phyloP scores from a whole-genome alignment of 2,329 filamentous ascomycete species.

The Lachnellula hyalina region DNA sequence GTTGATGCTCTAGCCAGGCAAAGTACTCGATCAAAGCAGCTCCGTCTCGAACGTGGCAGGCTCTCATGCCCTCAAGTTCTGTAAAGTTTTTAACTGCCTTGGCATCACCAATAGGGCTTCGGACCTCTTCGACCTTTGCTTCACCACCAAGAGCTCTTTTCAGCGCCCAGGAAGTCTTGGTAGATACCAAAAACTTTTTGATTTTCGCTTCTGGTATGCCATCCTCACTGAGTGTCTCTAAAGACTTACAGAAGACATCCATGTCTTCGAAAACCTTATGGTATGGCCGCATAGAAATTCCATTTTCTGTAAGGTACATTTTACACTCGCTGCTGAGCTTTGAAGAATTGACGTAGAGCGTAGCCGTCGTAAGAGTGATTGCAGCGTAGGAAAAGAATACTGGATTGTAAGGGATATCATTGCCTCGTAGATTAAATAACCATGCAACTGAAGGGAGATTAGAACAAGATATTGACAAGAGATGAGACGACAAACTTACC shows the following conservation, averaged over 20 bases:
- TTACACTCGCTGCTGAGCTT: slow-evolving; percentile 68
- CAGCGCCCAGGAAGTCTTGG: slow-evolving; percentile 87
- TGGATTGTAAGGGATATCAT: slow-evolving; percentile 94
- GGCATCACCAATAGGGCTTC: slow-evolving; percentile 82
- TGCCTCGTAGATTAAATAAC: slow-evolving; percentile 96
- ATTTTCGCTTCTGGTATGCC: slow-evolving; percentile 27
- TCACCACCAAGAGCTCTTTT: slow-evolving; percentile 82
- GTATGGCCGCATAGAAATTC: slow-evolving; percentile 76
- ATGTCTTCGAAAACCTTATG: slow-evolving; percentile 74
- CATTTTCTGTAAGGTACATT: slow-evolving; percentile 62
- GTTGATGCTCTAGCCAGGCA: slow-evolving; percentile 90
- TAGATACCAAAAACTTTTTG: slow-evolving; percentile 77
- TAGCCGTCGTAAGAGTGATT: slow-evolving; percentile 70
- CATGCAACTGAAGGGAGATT: slow-evolving; percentile 60
- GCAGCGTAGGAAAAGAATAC: slow-evolving; percentile 98
- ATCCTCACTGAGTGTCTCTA: slow-evolving; percentile 34
- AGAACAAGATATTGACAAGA: too few species aligned
- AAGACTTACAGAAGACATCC: slow-evolving; percentile 52
- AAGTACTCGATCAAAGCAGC: slow-evolving; percentile 89
- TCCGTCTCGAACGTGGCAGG: slow-evolving; percentile 90
- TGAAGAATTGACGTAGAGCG: slow-evolving; percentile 75
- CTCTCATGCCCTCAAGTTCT: slow-evolving; percentile 87
- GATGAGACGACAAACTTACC: too few species aligned
- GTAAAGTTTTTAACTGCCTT: slow-evolving; percentile 93
- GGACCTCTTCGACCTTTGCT: slow-evolving; percentile 74